Conservation (phyloP, 2,329 filamentous ascomycete species). For the Phialophora macrospora region DNA sequence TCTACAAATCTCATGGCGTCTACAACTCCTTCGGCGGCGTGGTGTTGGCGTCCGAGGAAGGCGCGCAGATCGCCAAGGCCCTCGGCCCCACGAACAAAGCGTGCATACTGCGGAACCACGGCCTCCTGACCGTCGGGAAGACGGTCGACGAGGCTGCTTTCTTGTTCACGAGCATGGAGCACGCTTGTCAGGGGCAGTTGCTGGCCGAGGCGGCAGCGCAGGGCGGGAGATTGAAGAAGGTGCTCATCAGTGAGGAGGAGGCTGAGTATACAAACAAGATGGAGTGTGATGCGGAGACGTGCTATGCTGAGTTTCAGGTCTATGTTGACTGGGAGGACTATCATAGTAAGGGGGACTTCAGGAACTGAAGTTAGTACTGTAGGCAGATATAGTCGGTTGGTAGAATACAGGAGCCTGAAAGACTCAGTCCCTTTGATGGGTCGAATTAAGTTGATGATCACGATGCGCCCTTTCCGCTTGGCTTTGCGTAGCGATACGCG, state of each 20-base stretch:
- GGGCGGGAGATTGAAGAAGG: slow-evolving; percentile 57
- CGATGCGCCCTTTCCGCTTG: neutral
- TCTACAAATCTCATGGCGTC: slow-evolving; percentile 63
- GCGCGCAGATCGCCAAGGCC: slow-evolving; percentile 65
- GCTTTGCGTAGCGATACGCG: neutral
- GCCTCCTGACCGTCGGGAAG: slow-evolving; percentile 69
- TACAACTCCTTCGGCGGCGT: slow-evolving; percentile 69
- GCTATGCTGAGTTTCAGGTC: slow-evolving; percentile 41
- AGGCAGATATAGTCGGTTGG: neutral
- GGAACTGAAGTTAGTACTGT: slow-evolving; percentile 32
- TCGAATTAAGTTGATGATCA: neutral
- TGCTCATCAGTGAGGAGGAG: slow-evolving; percentile 57
- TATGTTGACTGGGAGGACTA: slow-evolving; percentile 42
- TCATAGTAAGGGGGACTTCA: slow-evolving; percentile 39
- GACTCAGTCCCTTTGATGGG: neutral
- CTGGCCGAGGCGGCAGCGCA: slow-evolving; percentile 65
- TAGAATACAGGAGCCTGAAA: neutral
- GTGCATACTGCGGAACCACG: slow-evolving; percentile 72
- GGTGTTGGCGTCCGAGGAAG: slow-evolving; percentile 67
- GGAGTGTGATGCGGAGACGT: slow-evolving; percentile 40
- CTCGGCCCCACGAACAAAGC: slow-evolving; percentile 64
- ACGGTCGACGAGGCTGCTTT: slow-evolving; percentile 78
- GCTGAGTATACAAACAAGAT: slow-evolving; percentile 39
- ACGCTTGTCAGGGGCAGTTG: slow-evolving; percentile 71
- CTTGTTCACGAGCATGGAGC: slow-evolving; percentile 70